A percentile compares a stretch with the other conserved stretches of the same genome.
Evolutionary conservation across 495 filamentous ascomycete genomes (phyloP).

Genomic region (Daldinia caldariorum): DNA sequence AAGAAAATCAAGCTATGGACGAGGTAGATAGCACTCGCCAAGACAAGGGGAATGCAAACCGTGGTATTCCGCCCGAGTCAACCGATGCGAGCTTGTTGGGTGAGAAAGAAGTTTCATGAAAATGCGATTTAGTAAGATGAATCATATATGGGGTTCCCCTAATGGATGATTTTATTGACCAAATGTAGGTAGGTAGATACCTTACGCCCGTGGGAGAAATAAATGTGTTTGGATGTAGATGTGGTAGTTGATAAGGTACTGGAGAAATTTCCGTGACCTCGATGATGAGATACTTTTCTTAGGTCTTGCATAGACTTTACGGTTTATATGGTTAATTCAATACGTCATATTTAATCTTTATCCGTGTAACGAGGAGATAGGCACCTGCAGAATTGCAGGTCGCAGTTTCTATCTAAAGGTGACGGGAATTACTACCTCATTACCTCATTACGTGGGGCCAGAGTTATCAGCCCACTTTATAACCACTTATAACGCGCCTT

Average conservation of each 20-base stretch:
- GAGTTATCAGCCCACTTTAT: slow-evolving; percentile 32
- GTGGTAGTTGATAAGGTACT: too few relatives aligned
- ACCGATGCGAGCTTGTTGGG: background rate
- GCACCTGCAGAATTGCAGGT: too few relatives aligned
- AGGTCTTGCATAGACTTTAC: background rate
- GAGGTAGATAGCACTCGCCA: background rate
- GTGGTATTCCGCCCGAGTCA: background rate
- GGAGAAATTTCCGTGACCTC: too few relatives aligned
- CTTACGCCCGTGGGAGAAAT: background rate
- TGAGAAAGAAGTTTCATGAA: slow-evolving; percentile 26
- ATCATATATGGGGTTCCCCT: too few relatives aligned
- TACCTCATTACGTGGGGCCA: slow-evolving; percentile 17
- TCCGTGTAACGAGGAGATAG: too few relatives aligned
- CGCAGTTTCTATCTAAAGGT: background rate
- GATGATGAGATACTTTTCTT: background rate
- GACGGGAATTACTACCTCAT: slow-evolving; percentile 5
- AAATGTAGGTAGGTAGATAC: too few relatives aligned
- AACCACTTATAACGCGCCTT: slow-evolving; percentile 40
- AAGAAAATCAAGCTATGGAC: slow-evolving; percentile 13
- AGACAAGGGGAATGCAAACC: background rate
- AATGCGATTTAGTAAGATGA: background rate
- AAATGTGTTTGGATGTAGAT: too few relatives aligned
- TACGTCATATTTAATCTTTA: background rate
- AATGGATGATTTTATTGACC: too few relatives aligned
- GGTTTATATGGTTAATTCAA: background rate